These are phyloP conservation scores for Zizania palustris DNA, from an alignment of 202 grass and related monocot genomes.

Conservation along the genomic window DNA sequence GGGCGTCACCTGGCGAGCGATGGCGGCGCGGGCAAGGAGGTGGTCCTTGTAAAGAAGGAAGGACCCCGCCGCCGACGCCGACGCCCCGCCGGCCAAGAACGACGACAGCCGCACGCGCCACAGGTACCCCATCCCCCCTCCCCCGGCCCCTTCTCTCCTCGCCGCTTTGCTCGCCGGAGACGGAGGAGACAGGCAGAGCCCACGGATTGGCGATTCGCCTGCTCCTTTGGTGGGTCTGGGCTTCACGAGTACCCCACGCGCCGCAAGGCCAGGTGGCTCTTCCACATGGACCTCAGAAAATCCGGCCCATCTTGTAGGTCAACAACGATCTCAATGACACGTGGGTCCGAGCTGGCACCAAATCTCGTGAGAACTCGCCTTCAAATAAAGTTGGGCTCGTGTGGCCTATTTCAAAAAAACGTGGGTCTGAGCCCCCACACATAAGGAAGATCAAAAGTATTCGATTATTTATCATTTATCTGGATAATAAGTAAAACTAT, in stretches of 20 bases:
- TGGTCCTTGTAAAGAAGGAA: conserved; percentile 82
- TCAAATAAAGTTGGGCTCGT: too few relatives aligned
- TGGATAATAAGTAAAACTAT: too few relatives aligned
- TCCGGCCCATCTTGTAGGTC: conserved; percentile 34
- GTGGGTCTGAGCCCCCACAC: too few relatives aligned
- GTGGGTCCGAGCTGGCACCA: too few relatives aligned
- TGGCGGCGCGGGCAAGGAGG: conserved; percentile 55
- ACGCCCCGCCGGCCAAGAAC: conserved; percentile 55
- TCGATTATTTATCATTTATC: too few relatives aligned
- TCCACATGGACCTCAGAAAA: neutral
- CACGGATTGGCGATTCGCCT: conserved; percentile 29
- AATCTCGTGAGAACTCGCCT: too few relatives aligned
- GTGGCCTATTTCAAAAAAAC: too few relatives aligned
- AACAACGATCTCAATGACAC: too few relatives aligned
- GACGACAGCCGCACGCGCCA: conserved; percentile 59
- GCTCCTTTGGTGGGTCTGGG: neutral
- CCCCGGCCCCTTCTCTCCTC: neutral
- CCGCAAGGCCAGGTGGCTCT: too few relatives aligned
- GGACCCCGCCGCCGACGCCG: conserved; percentile 58
- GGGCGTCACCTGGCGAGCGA: conserved; percentile 58
- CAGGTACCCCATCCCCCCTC: conserved; percentile 55
- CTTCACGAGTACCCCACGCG: neutral
- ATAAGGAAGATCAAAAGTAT: too few relatives aligned
- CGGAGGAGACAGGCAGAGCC: conserved; percentile 14
- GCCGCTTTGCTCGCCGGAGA: conserved; percentile 47